Percentiles rank a stretch among this genome's conserved stretches.
Conservation (phyloP, 140 eudicot genomes). For the Senecio squalidus region DNA sequence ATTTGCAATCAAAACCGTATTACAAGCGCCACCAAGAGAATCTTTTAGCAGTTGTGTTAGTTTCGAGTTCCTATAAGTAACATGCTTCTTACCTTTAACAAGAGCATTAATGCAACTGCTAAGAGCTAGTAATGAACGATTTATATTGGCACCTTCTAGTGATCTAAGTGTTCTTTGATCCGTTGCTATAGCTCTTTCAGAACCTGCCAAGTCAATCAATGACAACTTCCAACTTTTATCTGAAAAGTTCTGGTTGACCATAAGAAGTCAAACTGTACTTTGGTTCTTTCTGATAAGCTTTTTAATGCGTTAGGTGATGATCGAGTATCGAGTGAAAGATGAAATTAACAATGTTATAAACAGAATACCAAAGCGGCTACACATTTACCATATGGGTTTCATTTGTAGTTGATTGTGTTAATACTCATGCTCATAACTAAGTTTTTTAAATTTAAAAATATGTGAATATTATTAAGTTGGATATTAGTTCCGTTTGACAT, state of each 20-base stretch:
- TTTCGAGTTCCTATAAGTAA: constrained; percentile 66
- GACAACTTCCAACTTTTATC: constrained; percentile 44
- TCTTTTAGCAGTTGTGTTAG: constrained; percentile 78
- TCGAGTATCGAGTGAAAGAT: constrained; percentile 63
- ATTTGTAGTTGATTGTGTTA: background rate
- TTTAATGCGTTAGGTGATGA: constrained; percentile 49
- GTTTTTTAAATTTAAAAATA: background rate
- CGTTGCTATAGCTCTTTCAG: constrained; percentile 76
- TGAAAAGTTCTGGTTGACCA: background rate
- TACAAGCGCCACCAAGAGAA: constrained; percentile 71
- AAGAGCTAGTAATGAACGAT: constrained; percentile 62
- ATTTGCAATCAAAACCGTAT: too few species aligned
- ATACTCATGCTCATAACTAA: background rate
- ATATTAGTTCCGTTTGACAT: background rate
- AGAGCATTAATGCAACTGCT: too few species aligned
- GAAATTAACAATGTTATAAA: constrained; percentile 39
- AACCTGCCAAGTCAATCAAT: constrained; percentile 73
- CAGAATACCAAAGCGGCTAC: constrained; percentile 50
- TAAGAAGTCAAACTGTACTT: background rate
- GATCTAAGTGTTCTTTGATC: constrained; percentile 80
- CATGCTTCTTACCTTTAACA: constrained; percentile 70
- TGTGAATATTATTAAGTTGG: background rate
- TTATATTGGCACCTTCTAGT: constrained; percentile 79
- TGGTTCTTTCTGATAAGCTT: background rate
- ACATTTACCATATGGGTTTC: too few species aligned